Evolutionary conservation across 768 basidiomycete species (phyloP).

Genomic region (Amanita rubescens): DNA sequence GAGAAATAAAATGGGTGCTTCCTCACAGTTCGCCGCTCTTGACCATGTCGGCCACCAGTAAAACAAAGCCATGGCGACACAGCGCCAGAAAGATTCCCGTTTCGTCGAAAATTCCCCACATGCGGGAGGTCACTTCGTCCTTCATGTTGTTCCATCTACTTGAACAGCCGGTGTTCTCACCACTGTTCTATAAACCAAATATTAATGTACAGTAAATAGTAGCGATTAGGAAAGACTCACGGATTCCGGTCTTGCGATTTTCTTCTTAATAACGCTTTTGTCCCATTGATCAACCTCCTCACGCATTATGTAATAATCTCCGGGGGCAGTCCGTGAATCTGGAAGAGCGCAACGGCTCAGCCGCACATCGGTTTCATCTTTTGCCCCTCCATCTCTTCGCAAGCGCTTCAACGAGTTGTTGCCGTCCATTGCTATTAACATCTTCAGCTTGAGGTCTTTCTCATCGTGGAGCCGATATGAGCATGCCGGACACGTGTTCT

Average conservation of each 20-base stretch:
- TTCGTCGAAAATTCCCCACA: conserved; percentile 22
- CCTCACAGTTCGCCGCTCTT: conserved; percentile 22
- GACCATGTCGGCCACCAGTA: conserved; percentile 14
- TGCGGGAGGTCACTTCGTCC: conserved; percentile 10
- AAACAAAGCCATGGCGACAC: conserved; percentile 21
- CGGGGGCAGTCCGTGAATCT: no score
- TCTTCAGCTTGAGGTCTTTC: conserved; percentile 11
- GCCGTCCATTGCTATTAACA: conserved; percentile 20
- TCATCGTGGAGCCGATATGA: conserved; percentile 20
- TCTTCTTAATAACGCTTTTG: conserved; percentile 1
- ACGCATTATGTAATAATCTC: conserved; percentile 15
- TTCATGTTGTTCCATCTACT: conserved; percentile 18
- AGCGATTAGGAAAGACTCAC: no score
- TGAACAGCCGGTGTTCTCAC: no score
- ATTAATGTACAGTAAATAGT: no score
- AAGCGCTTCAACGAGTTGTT: conserved; percentile 20
- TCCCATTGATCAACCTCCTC: conserved; percentile 18
- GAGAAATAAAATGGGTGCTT: conserved; percentile 1
- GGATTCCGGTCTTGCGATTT: no score
- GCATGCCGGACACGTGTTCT: conserved; percentile 22
- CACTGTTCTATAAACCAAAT: no score
- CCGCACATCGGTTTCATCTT: no score
- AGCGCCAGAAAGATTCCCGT: conserved; percentile 20
- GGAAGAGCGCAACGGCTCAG: no score
- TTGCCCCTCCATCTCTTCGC: not conserved